Base-by-base conservation (phyloP, 345 rosid genomes). In the Gossypium sturtianum region DNA sequence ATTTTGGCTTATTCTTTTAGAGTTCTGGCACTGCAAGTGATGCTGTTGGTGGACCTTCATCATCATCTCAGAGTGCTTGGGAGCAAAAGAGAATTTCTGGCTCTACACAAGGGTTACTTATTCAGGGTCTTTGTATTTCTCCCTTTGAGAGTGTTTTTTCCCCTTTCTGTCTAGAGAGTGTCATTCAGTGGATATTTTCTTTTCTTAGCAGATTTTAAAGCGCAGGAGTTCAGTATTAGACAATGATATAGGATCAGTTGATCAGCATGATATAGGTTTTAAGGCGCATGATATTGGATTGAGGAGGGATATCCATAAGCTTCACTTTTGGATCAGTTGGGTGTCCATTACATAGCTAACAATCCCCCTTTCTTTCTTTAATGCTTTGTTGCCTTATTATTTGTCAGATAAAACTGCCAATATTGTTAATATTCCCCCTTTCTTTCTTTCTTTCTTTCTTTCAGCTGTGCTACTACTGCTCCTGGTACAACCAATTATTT, bases 201-300 rank as follows among this genome's bases (percentile, higher is more conserved):
- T 70, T 56, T 23, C 54, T 77, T 72, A 80, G 82, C 83, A 96
- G 99, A 82, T 82, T 77, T 81, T 86, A 62, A 93, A 96, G 77
- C 87, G 95, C 63, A 80, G 94, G 83, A 90, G 89, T 81, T 88
- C 94, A 29, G 89, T 86, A 51, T 82, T 96, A 43, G 95, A 96
- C 67, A 85, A 78, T 87, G 97, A 85, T 81, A 83, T 90, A 8
- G 91, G 93, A 58, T 85, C 93, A 76, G 82, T 83, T 74, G 97
- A 34, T 34, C 38, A 34, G 38, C 38, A 34, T 4, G 38, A 34
- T 34, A 34, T 34, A 34, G 38, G 38, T 34, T 34, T 34, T 34
- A 34, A 34, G 4, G 38, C 38, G 38, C 38, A 34, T 34, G 38
- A 34, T 34, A 34, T 34, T 34, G 38, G 38, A 34, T 34, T 34